Conservation (phyloP, 129 eudicot genomes). For the Flaveria ramosissima region DNA sequence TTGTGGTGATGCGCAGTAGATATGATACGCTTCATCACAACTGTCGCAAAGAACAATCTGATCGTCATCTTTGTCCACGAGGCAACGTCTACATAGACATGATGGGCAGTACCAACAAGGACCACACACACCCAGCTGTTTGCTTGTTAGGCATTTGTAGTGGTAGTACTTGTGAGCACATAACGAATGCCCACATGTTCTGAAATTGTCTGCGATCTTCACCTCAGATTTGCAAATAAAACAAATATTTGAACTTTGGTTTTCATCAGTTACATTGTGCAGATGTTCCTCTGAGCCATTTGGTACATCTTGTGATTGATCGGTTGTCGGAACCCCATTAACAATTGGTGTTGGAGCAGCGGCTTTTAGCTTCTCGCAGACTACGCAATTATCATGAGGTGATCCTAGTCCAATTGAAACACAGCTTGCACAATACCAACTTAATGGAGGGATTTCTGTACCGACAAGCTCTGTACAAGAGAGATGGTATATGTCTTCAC, state of each 20-base stretch:
- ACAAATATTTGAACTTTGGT: conserved; percentile 40
- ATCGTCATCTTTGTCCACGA: conserved; percentile 72
- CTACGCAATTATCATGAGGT: conserved; percentile 65
- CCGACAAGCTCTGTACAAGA: conserved; percentile 62
- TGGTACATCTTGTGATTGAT: conserved; percentile 40
- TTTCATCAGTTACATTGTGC: conserved; percentile 27
- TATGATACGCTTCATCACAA: conserved; percentile 88
- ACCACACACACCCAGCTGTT: conserved; percentile 56
- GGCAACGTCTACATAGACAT: conserved; percentile 79
- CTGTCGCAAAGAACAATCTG: conserved; percentile 82
- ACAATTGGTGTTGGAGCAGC: not conserved
- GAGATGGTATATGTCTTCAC: conserved; percentile 79
- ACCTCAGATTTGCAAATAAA: conserved; percentile 52
- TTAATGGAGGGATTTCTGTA: conserved; percentile 53
- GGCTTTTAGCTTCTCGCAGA: conserved; percentile 64
- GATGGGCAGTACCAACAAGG: conserved; percentile 93
- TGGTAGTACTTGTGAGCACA: conserved; percentile 76
- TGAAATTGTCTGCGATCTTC: conserved; percentile 38
- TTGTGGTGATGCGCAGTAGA: conserved; percentile 69
- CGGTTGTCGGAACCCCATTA: not conserved
- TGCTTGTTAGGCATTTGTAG: conserved; percentile 54
- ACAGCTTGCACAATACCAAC: conserved; percentile 81
- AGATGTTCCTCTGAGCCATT: conserved; percentile 25
- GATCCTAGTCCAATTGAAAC: conserved; percentile 49
- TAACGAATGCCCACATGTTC: conserved; percentile 57